phyloP scores from a whole-genome alignment of 371 early-diverging fungal genomes.

The Mortierella sp. region DNA sequence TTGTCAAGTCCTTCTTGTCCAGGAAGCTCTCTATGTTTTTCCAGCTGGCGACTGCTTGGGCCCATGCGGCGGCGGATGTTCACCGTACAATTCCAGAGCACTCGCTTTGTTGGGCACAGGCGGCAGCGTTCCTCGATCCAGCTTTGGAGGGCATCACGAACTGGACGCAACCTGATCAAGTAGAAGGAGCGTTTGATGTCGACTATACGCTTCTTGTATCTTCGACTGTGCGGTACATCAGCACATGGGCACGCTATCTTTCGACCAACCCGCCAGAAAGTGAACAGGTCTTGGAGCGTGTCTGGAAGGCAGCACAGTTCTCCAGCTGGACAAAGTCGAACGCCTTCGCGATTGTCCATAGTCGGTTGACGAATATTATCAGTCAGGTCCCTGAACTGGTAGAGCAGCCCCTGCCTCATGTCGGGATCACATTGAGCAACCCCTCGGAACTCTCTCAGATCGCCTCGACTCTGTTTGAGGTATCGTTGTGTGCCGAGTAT shows the following conservation, averaged over 20 bases:
- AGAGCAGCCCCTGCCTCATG: conserved; percentile 31
- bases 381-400: conserved; percentile 13
- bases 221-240: conserved; percentile 63
- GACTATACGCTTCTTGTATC: conserved; percentile 44
- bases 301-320: conserved; percentile 35
- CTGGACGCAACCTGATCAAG: conserved; percentile 18
- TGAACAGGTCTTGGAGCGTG: conserved; percentile 39
- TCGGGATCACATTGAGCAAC: conserved; percentile 41
- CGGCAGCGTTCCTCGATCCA: conserved; percentile 59
- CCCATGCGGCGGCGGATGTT: conserved; percentile 68
- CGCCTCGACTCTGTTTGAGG: conserved; percentile 31
- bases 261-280: conserved; percentile 49
- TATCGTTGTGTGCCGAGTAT: conserved; percentile 46
- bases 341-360: conserved; percentile 24
- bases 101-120: conserved; percentile 72
- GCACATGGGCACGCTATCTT: conserved; percentile 63
- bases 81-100: conserved; percentile 69
- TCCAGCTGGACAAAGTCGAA: conserved; percentile 25
- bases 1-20: conserved; percentile 61
- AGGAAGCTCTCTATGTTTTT: conserved; percentile 60
- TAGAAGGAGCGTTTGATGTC: conserved; percentile 1
- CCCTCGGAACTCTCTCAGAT: conserved; percentile 30
- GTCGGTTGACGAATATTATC: conserved; percentile 11
- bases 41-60: conserved; percentile 60
- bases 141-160: conserved; percentile 36